Conservation (phyloP, 2,329 filamentous ascomycete genomes). For the Bisporella sp. region DNA sequence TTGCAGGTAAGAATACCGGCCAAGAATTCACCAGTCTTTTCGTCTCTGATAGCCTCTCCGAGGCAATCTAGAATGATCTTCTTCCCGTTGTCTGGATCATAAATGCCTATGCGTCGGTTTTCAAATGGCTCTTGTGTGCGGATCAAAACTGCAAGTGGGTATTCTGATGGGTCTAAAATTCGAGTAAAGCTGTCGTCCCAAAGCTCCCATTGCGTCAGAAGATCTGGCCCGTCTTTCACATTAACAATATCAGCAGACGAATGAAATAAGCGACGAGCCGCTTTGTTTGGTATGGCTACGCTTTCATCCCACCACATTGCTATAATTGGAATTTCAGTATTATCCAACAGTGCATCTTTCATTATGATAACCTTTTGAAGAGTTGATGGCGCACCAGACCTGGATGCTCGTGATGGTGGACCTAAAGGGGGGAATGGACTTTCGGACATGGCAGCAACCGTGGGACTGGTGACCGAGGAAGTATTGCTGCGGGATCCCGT, state of each 20-base stretch:
- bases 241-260: slow-evolving; percentile 32
- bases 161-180: slow-evolving; percentile 49
- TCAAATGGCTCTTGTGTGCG: slow-evolving; percentile 53
- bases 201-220: slow-evolving; percentile 52
- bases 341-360: slow-evolving; percentile 72
- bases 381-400: slow-evolving; percentile 54
- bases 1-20: slow-evolving; percentile 66
- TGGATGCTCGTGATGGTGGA: slow-evolving; percentile 49
- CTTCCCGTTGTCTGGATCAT: slow-evolving; percentile 43
- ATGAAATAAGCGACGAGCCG: slow-evolving; percentile 41
- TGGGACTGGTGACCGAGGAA: slow-evolving; percentile 43
- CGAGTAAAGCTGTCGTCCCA: slow-evolving; percentile 62
- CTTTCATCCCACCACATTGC: slow-evolving; percentile 78
- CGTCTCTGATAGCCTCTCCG: slow-evolving; percentile 62
- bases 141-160: slow-evolving; percentile 59
- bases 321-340: slow-evolving; percentile 66
- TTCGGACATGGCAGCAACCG: slow-evolving; percentile 43
- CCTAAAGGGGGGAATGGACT: slow-evolving; percentile 61
- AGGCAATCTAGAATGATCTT: slow-evolving; percentile 56
- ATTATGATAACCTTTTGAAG: slow-evolving; percentile 68
- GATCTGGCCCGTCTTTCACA: slow-evolving; percentile 42
- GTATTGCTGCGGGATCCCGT: slow-evolving; percentile 12
- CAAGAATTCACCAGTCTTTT: slow-evolving; percentile 62
- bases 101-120: slow-evolving; percentile 55
- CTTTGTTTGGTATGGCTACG: slow-evolving; percentile 64